These are phyloP conservation scores for Aspergillus transmontanensis DNA, from an alignment of 2,329 filamentous ascomycete genomes.

Conservation along the genomic window DNA sequence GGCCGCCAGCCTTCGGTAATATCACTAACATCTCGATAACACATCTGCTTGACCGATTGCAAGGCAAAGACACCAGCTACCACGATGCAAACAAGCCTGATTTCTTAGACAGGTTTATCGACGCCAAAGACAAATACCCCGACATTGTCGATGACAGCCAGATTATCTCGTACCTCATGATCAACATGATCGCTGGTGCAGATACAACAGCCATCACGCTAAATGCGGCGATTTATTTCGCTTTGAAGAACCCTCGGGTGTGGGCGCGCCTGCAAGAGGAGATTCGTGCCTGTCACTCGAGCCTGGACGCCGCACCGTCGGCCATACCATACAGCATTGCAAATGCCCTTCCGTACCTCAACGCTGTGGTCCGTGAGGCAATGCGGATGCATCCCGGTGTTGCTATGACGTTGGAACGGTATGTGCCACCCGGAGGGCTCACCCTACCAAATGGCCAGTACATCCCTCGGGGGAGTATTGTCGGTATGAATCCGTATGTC, in stretches of 20 bases:
- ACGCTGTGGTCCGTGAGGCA: slow-evolving; percentile 56
- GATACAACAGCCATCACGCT: slow-evolving; percentile 43
- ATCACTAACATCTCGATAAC: slow-evolving; percentile 25
- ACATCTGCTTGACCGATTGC: slow-evolving; percentile 17
- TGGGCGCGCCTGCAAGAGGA: slow-evolving; percentile 21
- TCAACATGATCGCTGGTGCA: slow-evolving; percentile 39
- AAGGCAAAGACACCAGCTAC: slow-evolving; percentile 20
- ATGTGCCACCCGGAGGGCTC: slow-evolving; percentile 45
- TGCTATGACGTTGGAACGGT: slow-evolving; percentile 53
- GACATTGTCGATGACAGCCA: slow-evolving; percentile 40
- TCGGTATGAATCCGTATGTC: slow-evolving; percentile 41
- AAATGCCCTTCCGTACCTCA: slow-evolving; percentile 44
- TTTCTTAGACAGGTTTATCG: slow-evolving; percentile 47
- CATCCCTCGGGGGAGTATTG: slow-evolving; percentile 38
- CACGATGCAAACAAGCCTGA: slow-evolving; percentile 29
- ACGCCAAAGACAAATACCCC: slow-evolving; percentile 37
- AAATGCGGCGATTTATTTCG: slow-evolving; percentile 31
- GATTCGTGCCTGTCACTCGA: slow-evolving; percentile 9
- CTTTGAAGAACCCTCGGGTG: slow-evolving; percentile 20
- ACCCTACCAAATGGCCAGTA: slow-evolving; percentile 33
- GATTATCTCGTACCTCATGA: slow-evolving; percentile 40
- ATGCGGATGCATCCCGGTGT: slow-evolving; percentile 54
- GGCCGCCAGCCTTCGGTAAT: slow-evolving; percentile 27
- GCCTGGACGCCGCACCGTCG: background rate
- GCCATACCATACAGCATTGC: slow-evolving; percentile 24